Conservation (phyloP, 257 asterid genomes). For the Jasminum sambac region DNA sequence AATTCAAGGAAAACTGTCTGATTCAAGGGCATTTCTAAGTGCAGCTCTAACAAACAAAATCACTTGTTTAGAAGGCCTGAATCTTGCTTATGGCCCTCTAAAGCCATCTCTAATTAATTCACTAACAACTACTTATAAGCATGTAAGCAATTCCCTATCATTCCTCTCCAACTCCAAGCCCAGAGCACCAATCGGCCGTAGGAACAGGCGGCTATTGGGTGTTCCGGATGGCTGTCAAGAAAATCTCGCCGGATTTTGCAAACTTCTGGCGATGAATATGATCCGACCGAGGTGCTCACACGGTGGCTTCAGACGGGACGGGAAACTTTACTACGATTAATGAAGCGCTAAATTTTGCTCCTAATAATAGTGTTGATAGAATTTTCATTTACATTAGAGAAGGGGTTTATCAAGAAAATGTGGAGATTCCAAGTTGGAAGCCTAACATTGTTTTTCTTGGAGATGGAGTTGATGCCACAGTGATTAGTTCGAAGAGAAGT, state of each 20-base stretch:
- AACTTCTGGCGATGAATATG: constrained; percentile 45
- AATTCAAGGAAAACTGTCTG: constrained; percentile 36
- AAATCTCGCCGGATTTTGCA: constrained; percentile 47
- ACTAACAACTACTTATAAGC: constrained; percentile 36
- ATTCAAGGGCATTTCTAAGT: constrained; percentile 59
- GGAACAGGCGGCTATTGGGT: constrained; percentile 50
- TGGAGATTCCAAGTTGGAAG: constrained; percentile 79
- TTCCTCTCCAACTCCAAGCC: constrained; percentile 39
- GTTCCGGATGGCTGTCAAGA: constrained; percentile 62
- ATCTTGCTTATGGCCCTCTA: constrained; percentile 50
- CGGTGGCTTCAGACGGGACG: constrained; percentile 75
- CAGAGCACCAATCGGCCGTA: constrained; percentile 15
- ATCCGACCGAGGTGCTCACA: constrained; percentile 39
- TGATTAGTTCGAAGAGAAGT: constrained; percentile 57
- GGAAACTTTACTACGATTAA: constrained; percentile 58
- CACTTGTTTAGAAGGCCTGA: constrained; percentile 77
- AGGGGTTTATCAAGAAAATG: constrained; percentile 75
- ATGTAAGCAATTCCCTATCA: constrained; percentile 68
- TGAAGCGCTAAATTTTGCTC: constrained; percentile 65
- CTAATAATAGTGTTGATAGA: constrained; percentile 60
- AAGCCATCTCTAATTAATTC: constrained; percentile 47
- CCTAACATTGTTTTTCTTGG: constrained; percentile 76
- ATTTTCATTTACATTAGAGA: constrained; percentile 47
- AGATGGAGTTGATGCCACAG: constrained; percentile 68
- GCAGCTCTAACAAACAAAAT: constrained; percentile 73